These are phyloP conservation scores for Eucalyptus decipiens DNA, from an alignment of 345 rosid genomes.

Conservation along the genomic window DNA sequence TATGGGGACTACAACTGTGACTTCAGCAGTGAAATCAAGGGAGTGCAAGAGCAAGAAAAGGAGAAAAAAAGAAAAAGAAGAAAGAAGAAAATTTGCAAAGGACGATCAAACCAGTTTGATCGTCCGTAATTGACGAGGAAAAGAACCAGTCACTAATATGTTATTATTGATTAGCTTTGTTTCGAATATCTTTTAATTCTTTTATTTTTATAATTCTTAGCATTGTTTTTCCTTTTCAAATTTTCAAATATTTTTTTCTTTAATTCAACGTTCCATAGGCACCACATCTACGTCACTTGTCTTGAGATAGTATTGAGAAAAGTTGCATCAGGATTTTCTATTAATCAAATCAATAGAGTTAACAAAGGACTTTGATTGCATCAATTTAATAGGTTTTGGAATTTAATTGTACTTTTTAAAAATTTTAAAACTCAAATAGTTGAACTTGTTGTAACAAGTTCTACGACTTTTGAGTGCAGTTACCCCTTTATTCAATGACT, in stretches of 20 bases:
- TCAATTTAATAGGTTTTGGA: too few relatives aligned
- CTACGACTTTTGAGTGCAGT: background rate
- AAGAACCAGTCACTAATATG: background rate
- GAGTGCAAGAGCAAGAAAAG: background rate
- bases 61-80: accelerated
- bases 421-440: too few relatives aligned
- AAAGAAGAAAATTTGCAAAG: background rate
- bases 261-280: accelerated
- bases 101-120: background rate
- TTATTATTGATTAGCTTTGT: background rate
- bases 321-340: background rate
- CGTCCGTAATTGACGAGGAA: accelerated
- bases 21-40: too few relatives aligned
- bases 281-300: background rate
- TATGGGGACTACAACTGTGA: accelerated
- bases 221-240: background rate
- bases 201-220: background rate
- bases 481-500: background rate
- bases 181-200: background rate
- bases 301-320: background rate
- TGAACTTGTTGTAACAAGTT: too few relatives aligned
- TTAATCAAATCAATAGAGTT: background rate
- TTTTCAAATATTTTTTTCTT: accelerated
- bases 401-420: too few relatives aligned
- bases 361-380: accelerated